Conservation (phyloP, 2,329 filamentous ascomycete species). For the Orbilia oligospora region DNA sequence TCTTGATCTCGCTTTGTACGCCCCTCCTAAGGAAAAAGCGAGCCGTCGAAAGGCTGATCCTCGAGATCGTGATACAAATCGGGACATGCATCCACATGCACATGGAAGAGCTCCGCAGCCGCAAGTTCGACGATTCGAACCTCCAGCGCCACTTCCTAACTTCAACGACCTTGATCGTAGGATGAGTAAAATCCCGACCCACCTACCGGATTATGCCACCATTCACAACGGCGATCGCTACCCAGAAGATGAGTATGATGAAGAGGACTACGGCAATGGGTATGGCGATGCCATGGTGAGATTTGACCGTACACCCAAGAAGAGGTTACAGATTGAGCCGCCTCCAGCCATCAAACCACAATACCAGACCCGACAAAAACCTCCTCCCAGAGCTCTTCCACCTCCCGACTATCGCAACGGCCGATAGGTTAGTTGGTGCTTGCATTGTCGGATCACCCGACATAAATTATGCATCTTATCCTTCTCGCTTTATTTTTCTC, state of each 20-base stretch:
- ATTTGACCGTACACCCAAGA: conserved; percentile 45
- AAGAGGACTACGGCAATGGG: conserved; percentile 49
- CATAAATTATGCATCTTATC: conserved; percentile 26
- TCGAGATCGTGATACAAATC: conserved; percentile 13
- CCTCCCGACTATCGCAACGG: conserved; percentile 60
- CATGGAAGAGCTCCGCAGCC: conserved; percentile 36
- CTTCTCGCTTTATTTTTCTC: conserved; percentile 35
- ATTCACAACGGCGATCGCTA: conserved; percentile 56
- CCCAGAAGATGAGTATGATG: conserved; percentile 53
- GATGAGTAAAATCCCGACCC: conserved; percentile 51
- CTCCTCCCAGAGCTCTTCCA: conserved; percentile 55
- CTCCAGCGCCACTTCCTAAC: conserved; percentile 45
- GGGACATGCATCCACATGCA: conserved; percentile 27
- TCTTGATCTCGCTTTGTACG: conserved; percentile 58
- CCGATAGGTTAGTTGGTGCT: conserved; percentile 42
- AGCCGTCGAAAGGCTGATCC: conserved; percentile 50
- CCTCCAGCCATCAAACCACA: conserved; percentile 37
- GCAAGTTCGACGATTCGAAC: conserved; percentile 51
- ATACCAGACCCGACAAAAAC: conserved; percentile 47
- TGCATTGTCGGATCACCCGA: neutral
- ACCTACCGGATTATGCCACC: conserved; percentile 39
- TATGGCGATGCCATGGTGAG: conserved; percentile 40
- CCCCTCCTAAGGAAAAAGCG: conserved; percentile 53
- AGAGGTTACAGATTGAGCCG: conserved; percentile 54
- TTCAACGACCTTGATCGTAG: conserved; percentile 51